Evolutionary conservation across 1,284 basidiomycete species (phyloP), one percentile per base, ranked within the genome.

Genomic region (Ustanciosporium gigantosporum): DNA sequence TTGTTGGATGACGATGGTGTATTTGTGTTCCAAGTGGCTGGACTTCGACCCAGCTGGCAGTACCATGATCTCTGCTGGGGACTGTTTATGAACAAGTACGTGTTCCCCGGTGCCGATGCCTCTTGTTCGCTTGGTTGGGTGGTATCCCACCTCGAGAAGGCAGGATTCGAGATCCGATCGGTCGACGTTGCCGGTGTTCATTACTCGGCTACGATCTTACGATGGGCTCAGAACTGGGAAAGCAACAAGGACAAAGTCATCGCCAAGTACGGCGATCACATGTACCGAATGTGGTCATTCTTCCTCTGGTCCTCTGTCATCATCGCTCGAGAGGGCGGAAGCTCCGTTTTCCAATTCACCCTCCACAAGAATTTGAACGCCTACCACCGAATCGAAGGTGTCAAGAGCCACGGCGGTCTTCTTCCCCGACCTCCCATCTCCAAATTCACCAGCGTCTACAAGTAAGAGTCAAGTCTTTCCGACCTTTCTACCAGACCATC

Each of bases 21-120:
- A 62, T 89, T 98, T 73, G 88, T 97, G 46, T 86, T 95, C 82
- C 95, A 99, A 81, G 94, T 99, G 21, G 90, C 94, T 43, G 94
- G 94, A 66, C 82, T 97, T 66, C 87, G 94, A 36, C 91, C 91
- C 7, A 80, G 83, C 32, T 98, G 94, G 95, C 95, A 98, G 64
- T 97, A 88, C 70, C 94, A 97, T 82, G 94, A 98, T 79, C 86
- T 98, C 61, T 87, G 92, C 78, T 99, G 94, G 93, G 82, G 79
- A 84, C 53, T 77, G 21, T 77, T 77, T 35, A 77, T 76, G 74
- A 76, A 76, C 71, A 74, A 74, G 53, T 74, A 76, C 66, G 61
- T 97, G 78, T 98, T 97, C 87, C 93, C 95, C 42, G 94, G 95
- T 76, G 95, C 95, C 7, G 94, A 99, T 74, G 74, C 71, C 21